Base-by-base conservation (phyloP, 2,329 filamentous ascomycete species). In the Ascochyta koolunga region DNA sequence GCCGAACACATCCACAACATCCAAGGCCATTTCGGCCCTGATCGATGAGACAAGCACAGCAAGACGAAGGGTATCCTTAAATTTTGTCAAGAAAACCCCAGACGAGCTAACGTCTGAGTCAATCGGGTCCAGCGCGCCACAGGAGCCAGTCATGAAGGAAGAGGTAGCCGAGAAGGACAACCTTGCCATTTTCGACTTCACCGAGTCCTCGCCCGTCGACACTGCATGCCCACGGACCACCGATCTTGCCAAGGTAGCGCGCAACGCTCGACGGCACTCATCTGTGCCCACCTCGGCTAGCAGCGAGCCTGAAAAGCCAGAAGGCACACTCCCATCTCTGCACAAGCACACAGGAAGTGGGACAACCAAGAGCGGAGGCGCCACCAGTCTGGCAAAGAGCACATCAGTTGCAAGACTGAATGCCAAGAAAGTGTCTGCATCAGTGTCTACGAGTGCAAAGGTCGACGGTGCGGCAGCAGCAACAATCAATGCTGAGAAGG, bases 121-220 rank as follows among this genome's bases (percentile, higher is more conserved):
- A 7, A 33, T 35, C 5, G 43, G 40, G 19, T 31, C 50, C 3
- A 61, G 37, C 40, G 31, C 49, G 8, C 24, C 50, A 16, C 50
- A 43, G 32, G 49, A 8, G 51, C 49, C 13, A 31, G n/a, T 29
- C n/a, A 22, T 54, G 7, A 60, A 58, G 24, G 45, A 56, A 52
- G 62, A 66, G 46, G 29, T 25, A 13, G 19, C 15, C 25, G 40
- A 52, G 39, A 65, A 62, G 19, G 64, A 69, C 35, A 64, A 66
- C 19, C 61, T 76, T 2, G 73, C 70, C 18, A 66, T 77, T 18
- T 76, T 75, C 56, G 74, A 76, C 55, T 75, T 76, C 53, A 69
- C 61, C 3, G 69, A 71, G 31, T 72, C 71, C 0, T 73, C 72
- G 3, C 68, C 72, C 11, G 60, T 46, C 21, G 64, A 68, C 13